Base-by-base conservation (phyloP, 768 basidiomycete genomes). In the Hericium erinaceus region DNA sequence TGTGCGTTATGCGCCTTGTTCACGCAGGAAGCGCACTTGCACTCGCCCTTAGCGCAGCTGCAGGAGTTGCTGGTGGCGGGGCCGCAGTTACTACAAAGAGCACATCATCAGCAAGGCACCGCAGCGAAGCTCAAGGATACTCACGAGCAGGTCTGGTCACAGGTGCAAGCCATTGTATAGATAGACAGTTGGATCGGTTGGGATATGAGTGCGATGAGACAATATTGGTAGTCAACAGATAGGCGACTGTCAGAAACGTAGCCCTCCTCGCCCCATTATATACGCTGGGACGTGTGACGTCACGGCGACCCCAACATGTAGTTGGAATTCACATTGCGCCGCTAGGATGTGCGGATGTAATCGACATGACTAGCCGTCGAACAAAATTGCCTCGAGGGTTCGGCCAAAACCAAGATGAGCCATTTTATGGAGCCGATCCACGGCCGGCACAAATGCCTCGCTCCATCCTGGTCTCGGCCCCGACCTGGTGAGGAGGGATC, bases 221-320 rank as follows among this genome's bases (percentile, higher is more conserved):
- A 15, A 15, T 50, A 26, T 15, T 49, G 49, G 49, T 28, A 12
- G 49, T 44, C 15, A 20, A 24, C 26, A 50, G 28, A 22, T 16
- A 22, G 9, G 33, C 33, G 26, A 16, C 22, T 24, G 3, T 15
- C 18, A 28, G 22, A 28, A 50, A 22, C n/a, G 7, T 7, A 20
- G 20, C 15, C 11, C 20, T n/a, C 20, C n/a, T 20, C 49, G 94
- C 95, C 95, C 95, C 94, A 72, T 89, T 90, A 37, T 97, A 95
- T 75, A 94, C 94, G n/a, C 75, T 81, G 58, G 93, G 98, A 75
- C 77, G 98, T 61, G 76, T 97, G 63, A 77, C 81, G 18, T 94
- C 97, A 69, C 81, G 92, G 46, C 85, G 83, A n/a, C 95, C 13
- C 84, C 98, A 39, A 90, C 98, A 89, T 95, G 95, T 68, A 8